phyloP scores from a whole-genome alignment of 2,329 filamentous ascomycete genomes.

The Chrysoporthe austroafricana region DNA sequence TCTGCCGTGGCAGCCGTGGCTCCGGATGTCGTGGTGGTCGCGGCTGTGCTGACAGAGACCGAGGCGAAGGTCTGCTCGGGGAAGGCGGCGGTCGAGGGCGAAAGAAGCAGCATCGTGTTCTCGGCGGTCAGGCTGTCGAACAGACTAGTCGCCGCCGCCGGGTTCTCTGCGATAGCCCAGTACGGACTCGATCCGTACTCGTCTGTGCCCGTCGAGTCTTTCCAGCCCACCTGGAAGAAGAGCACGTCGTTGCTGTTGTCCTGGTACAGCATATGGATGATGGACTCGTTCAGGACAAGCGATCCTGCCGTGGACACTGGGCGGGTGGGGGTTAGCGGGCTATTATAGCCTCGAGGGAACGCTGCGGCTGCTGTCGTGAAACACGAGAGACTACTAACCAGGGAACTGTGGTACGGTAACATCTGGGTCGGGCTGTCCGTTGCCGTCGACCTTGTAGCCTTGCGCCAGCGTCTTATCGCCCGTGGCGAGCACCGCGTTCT shows the following conservation, averaged over 20 bases:
- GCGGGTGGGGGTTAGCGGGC: no score
- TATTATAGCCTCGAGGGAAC: no score
- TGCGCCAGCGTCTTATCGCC: neutral
- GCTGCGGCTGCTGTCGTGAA: neutral
- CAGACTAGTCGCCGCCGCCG: neutral
- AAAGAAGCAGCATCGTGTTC: neutral
- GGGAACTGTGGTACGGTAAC: neutral
- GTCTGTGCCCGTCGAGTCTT: neutral
- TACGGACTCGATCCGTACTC: constrained; percentile 1
- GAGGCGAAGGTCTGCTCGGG: neutral
- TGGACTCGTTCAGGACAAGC: neutral
- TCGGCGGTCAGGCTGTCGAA: neutral
- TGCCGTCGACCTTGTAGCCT: neutral
- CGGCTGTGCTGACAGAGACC: neutral
- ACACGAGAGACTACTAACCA: neutral
- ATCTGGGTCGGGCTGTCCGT: neutral
- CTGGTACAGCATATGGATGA: neutral
- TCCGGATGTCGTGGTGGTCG: neutral
- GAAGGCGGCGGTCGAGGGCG: neutral
- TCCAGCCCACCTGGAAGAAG: constrained; percentile 7
- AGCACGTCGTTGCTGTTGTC: neutral
- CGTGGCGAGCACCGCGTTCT: neutral
- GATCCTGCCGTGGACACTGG: neutral
- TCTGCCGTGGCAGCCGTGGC: neutral
- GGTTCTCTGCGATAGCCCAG: neutral